Evolutionary conservation across 176 grass and related monocot genomes (phyloP).

Genomic region (Neostapfia colusana): DNA sequence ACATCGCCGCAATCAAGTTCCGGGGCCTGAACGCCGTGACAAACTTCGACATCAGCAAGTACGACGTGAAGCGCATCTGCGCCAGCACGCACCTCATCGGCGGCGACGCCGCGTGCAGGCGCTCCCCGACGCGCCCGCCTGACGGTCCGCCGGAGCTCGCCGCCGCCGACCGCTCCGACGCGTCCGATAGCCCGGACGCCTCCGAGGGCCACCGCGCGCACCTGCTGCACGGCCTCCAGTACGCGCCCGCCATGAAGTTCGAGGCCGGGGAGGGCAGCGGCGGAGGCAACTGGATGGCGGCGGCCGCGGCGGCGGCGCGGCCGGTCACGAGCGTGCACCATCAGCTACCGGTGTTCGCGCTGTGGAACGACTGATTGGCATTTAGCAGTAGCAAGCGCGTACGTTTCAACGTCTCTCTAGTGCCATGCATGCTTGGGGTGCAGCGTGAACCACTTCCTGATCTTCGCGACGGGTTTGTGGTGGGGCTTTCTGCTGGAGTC

Average conservation of each 20-base stretch:
- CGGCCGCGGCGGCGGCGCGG: not conserved
- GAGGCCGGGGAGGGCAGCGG: constrained; percentile 58
- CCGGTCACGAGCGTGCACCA: constrained; percentile 24
- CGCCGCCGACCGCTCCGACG: not conserved
- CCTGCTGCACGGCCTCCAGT: constrained; percentile 50
- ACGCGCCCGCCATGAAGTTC: constrained; percentile 51
- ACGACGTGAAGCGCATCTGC: constrained; percentile 89
- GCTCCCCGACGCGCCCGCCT: constrained; percentile 27
- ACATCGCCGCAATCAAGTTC: constrained; percentile 98
- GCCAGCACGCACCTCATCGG: constrained; percentile 76
- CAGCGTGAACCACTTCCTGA: not conserved
- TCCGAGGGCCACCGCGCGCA: constrained; percentile 43
- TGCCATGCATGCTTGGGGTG: not conserved
- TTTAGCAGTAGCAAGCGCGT: not conserved
- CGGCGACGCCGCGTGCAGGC: constrained; percentile 61
- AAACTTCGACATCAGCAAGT: constrained; percentile 93
- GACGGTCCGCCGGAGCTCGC: not conserved
- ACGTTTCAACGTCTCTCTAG: not conserved
- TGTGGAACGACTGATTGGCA: constrained; percentile 51
- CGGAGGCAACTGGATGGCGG: constrained; percentile 40
- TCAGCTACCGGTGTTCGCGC: constrained; percentile 57
- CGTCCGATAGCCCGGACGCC: constrained; percentile 43
- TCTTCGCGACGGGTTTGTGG: not conserved
- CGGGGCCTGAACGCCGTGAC: constrained; percentile 87
- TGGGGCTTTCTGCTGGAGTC: not conserved